A percentile compares a stretch with the other conserved stretches of the same genome.
These are phyloP conservation scores for Trichomonascaceae sp. DNA, from an alignment of 1,139 yeast species.

Conservation along the genomic window DNA sequence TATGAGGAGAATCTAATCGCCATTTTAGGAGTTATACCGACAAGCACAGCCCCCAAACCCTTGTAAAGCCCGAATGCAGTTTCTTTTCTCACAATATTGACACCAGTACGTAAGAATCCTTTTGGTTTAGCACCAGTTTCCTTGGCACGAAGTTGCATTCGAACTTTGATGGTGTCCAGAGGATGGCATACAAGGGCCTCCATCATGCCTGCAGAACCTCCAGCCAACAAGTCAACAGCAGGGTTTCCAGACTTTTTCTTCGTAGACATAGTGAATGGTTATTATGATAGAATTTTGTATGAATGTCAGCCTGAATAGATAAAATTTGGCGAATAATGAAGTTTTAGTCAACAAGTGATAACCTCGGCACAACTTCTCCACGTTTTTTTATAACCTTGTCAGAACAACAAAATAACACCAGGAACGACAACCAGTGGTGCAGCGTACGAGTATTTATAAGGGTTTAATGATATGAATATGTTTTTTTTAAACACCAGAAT, in stretches of 20 bases:
- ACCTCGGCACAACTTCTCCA: background rate
- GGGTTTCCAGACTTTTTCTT: slow-evolving; percentile 36
- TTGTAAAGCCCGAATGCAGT: slow-evolving; percentile 83
- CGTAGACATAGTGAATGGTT: slow-evolving; percentile 19
- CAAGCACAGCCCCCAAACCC: slow-evolving; percentile 94
- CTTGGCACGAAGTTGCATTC: slow-evolving; percentile 59
- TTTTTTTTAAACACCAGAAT: background rate
- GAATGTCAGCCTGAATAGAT: background rate
- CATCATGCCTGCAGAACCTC: slow-evolving; percentile 95
- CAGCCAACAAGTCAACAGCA: slow-evolving; percentile 79
- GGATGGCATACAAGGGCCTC: slow-evolving; percentile 98
- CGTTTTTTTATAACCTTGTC: background rate
- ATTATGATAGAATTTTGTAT: slow-evolving; percentile 6
- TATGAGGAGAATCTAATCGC: slow-evolving; percentile 93
- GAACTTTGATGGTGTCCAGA: slow-evolving; percentile 81
- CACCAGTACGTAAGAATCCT: slow-evolving; percentile 81
- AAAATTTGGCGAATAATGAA: background rate
- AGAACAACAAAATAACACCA: background rate
- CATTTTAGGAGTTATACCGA: slow-evolving; percentile 98
- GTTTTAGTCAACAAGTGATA: background rate
- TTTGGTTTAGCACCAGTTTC: slow-evolving; percentile 35
- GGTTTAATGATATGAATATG: background rate
- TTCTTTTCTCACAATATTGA: slow-evolving; percentile 70
- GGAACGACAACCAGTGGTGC: background rate
- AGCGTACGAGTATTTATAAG: background rate